phyloP scores from a whole-genome alignment of 2,329 filamentous ascomycete genomes.

The Daldinia sp. region DNA sequence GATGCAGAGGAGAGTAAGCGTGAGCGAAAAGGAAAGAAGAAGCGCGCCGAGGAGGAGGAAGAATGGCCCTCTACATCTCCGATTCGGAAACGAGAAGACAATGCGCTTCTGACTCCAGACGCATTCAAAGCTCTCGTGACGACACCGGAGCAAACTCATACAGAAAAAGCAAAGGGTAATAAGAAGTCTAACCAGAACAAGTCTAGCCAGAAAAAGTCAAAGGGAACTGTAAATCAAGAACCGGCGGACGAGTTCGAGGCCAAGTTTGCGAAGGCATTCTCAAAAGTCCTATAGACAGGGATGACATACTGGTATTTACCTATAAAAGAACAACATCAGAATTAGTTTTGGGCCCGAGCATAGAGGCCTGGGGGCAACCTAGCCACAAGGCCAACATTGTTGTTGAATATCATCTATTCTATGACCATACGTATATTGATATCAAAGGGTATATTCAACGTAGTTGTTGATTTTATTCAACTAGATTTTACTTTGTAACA shows the following conservation, averaged over 20 bases:
- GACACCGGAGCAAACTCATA: not conserved
- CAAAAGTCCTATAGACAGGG: not conserved
- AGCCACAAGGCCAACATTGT: not conserved
- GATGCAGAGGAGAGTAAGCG: not conserved
- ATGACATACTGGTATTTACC: not conserved
- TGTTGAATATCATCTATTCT: not conserved
- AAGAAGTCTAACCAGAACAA: not conserved
- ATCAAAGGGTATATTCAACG: conserved; percentile 9
- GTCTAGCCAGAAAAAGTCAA: not conserved
- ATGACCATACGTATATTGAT: conserved; percentile 2
- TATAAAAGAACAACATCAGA: not conserved
- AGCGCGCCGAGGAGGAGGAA: not conserved
- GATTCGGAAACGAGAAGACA: not conserved
- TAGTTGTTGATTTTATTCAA: conserved; percentile 1
- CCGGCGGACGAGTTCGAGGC: conserved; percentile 37
- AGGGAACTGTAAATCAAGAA: not conserved
- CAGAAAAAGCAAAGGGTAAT: not conserved
- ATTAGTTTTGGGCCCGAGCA: not conserved
- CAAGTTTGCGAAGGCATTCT: conserved; percentile 26
- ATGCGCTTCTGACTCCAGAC: conserved; percentile 9
- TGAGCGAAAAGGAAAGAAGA: not conserved
- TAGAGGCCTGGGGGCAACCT: not conserved
- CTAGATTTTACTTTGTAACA: not conserved
- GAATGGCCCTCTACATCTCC: conserved; percentile 7
- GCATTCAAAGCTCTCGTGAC: conserved; percentile 1